These are phyloP conservation scores for Planoprotostelium fungivorum DNA, from an alignment of 78 protist species.

Conservation along the genomic window DNA sequence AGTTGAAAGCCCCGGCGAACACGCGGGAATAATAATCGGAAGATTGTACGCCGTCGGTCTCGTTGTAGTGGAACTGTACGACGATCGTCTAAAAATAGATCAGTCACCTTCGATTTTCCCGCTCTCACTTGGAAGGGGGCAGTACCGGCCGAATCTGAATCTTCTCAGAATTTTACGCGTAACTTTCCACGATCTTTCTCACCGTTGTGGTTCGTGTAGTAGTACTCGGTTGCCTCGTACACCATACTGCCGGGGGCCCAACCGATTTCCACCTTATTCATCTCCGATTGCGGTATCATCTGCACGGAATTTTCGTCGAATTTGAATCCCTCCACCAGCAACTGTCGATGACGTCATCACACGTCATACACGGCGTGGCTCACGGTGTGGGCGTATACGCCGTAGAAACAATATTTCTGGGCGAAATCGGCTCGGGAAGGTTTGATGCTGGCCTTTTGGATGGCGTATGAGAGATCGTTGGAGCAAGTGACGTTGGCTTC, in stretches of 20 bases:
- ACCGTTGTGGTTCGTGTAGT: neutral
- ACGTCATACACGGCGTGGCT: neutral
- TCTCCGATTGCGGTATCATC: neutral
- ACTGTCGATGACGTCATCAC: neutral
- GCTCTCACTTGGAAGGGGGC: too few relatives aligned
- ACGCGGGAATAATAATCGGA: too few relatives aligned
- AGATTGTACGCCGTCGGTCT: too few relatives aligned
- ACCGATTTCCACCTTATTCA: neutral
- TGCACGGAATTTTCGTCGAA: neutral
- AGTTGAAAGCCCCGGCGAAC: too few relatives aligned
- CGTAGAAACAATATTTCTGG: neutral
- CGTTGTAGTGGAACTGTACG: too few relatives aligned
- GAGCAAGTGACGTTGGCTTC: neutral
- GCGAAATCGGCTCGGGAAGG: too few relatives aligned
- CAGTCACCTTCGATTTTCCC: too few relatives aligned
- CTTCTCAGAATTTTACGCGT: too few relatives aligned
- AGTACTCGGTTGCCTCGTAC: neutral
- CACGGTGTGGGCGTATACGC: neutral
- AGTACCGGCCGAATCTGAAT: too few relatives aligned
- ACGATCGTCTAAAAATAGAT: too few relatives aligned
- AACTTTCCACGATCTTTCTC: too few relatives aligned
- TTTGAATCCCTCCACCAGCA: neutral
- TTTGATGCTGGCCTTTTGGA: neutral
- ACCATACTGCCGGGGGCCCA: neutral
- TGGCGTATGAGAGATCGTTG: neutral